These are phyloP conservation scores for Bipolaris gigantea DNA, from an alignment of 2,329 filamentous ascomycete species.

Conservation along the genomic window DNA sequence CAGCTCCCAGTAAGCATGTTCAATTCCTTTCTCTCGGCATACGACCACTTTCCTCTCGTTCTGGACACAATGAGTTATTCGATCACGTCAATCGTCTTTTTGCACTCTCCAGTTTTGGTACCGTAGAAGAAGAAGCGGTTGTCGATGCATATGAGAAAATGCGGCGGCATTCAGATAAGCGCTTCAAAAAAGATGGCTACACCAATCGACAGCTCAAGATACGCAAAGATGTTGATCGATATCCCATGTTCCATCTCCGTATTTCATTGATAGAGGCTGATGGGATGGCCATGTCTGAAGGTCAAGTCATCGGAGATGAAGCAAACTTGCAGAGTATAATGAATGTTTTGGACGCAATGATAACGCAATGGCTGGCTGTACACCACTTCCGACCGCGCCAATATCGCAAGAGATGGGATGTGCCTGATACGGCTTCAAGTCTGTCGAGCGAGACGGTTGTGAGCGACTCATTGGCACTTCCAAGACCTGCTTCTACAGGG, in stretches of 20 bases:
- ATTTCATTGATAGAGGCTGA: constrained; percentile 52
- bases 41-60: constrained; percentile 61
- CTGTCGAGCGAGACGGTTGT: background rate
- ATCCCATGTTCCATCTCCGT: constrained; percentile 87
- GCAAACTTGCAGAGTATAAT: constrained; percentile 57
- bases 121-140: constrained; percentile 52
- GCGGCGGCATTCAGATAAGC: constrained; percentile 42
- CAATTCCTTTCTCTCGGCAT: constrained; percentile 85
- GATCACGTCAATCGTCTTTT: constrained; percentile 80
- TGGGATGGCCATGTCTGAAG: constrained; percentile 16
- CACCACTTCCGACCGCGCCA: constrained; percentile 66
- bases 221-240: constrained; percentile 72
- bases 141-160: constrained; percentile 45
- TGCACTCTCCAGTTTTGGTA: constrained; percentile 73
- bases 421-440: constrained; percentile 4
- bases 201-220: constrained; percentile 57
- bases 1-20: constrained; percentile 68
- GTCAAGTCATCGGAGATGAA: constrained; percentile 29
- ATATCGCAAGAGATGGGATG: constrained; percentile 15
- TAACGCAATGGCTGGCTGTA: constrained; percentile 73
- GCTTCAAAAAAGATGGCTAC: constrained; percentile 53
- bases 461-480: background rate
- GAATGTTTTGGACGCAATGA: constrained; percentile 68
- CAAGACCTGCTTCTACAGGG: background rate
- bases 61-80: constrained; percentile 68